Evolutionary conservation across 2,329 filamentous ascomycete species (phyloP), one percentile per base, ranked within the genome.

Genomic region (Botryosphaeria agaves): DNA sequence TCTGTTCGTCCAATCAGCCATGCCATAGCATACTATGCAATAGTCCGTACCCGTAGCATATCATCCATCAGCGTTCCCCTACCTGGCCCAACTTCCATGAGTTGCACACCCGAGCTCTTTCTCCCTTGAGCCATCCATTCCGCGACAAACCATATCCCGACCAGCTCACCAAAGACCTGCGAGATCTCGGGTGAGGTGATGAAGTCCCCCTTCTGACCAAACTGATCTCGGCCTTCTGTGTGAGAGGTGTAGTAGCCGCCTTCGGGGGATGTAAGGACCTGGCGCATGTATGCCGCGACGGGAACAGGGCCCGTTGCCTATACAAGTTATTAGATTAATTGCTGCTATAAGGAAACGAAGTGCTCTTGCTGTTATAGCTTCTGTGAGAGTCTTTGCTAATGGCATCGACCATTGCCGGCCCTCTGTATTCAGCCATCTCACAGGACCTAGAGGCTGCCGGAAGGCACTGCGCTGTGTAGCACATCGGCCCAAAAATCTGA

Each of bases 181-280:
- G 85, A 94, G 43, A 98, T 95, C 55, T 98, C 89, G 0, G 89
- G 89, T 0, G 85, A 94, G 0, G 89, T 98, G 30, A 95, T 77
- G 48, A 98, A 98, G 55, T 98, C 89, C 16, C 89, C 89, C 46
- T 82, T 80, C 32, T 70, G 62, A n/a, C 89, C 89, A 44, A 98
- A 98, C 38, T 87, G 85, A 47, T 94, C 85, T 28, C 75, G 69
- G 14, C 68, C 74, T 35, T 71, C 57, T 32, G 66, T 65, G 26
- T 76, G 66, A 4, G 76, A 71, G 1, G 84, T 95, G 56, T 98
- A 98, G 59, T 98, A 98, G 32, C 89, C 89, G 34, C 83, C 84
- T 23, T 83, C 59, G 36, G 89, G 81, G 7, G 81, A 80, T 1
- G 89, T 98, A 38, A 98, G 70, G 52, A 87, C 94, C 76, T 95